A percentile compares a stretch with the other conserved stretches of the same genome.
phyloP scores from a whole-genome alignment of 1,139 yeast species.

The Hansenula anomala region DNA sequence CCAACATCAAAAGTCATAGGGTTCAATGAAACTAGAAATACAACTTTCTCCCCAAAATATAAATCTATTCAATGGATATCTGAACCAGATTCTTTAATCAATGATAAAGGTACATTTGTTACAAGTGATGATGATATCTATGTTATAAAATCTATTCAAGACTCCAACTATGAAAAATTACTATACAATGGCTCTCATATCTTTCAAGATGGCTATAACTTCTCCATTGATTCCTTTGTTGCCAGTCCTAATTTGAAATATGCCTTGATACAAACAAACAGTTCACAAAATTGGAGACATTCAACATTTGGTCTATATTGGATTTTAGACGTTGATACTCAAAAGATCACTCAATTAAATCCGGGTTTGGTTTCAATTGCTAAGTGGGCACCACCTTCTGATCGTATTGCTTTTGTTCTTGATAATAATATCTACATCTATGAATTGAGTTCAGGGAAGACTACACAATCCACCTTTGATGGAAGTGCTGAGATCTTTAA shows the following conservation, averaged over 20 bases:
- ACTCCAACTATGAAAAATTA: constrained; percentile 37
- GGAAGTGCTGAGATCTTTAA: constrained; percentile 74
- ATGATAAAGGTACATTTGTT: constrained; percentile 31
- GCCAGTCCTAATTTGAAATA: constrained; percentile 62
- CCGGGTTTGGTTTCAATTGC: constrained; percentile 46
- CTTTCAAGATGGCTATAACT: constrained; percentile 35
- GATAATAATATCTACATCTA: constrained; percentile 63
- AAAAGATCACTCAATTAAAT: constrained; percentile 34
- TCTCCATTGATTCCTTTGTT: constrained; percentile 41
- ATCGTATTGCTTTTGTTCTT: constrained; percentile 61
- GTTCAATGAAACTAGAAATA: constrained; percentile 39
- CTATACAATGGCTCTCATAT: constrained; percentile 49
- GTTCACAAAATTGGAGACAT: constrained; percentile 74
- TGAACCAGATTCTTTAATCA: constrained; percentile 33
- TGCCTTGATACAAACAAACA: constrained; percentile 54
- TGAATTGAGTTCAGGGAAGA: constrained; percentile 36
- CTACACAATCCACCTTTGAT: constrained; percentile 52
- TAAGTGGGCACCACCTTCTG: constrained; percentile 75
- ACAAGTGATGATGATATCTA: constrained; percentile 25
- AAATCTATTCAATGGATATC: constrained; percentile 65
- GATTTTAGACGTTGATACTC: constrained; percentile 42
- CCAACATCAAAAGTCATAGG: constrained; percentile 19
- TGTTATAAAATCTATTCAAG: constrained; percentile 32
- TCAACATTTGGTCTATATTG: constrained; percentile 72
- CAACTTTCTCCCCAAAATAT: constrained; percentile 43